These are phyloP conservation scores for Hypomontagnella monticulosa DNA, from an alignment of 495 filamentous ascomycete species.

Conservation along the genomic window DNA sequence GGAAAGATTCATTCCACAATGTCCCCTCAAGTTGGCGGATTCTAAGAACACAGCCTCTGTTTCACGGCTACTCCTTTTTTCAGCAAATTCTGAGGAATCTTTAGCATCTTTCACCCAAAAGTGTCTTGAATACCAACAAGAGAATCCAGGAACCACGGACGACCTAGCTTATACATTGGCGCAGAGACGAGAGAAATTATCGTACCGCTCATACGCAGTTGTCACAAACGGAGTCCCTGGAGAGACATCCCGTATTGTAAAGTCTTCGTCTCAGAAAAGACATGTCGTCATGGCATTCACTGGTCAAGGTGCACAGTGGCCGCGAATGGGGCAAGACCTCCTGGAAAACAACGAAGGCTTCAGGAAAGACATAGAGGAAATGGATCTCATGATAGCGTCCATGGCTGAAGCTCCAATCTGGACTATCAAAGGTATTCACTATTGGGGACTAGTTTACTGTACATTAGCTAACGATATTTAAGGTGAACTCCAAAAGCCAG, in stretches of 20 bases:
- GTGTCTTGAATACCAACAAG: constrained; percentile 1
- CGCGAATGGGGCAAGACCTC: constrained; percentile 8
- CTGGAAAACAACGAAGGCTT: neutral
- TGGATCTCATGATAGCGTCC: constrained; percentile 7
- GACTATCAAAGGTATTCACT: too few species aligned
- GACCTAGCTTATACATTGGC: neutral
- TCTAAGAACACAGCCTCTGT: too few species aligned
- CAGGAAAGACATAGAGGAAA: neutral
- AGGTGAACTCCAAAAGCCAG: too few species aligned
- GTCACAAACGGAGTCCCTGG: too few species aligned
- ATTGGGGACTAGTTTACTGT: too few species aligned
- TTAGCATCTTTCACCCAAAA: too few species aligned
- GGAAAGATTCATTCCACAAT: neutral
- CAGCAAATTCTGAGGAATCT: constrained; percentile 5
- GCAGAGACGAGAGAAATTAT: too few species aligned
- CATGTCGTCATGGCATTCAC: constrained; percentile 19
- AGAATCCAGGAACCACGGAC: neutral
- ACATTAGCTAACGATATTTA: too few species aligned
- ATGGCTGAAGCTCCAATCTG: too few species aligned
- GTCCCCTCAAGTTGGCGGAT: neutral
- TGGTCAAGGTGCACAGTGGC: constrained; percentile 28
- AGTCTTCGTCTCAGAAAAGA: neutral
- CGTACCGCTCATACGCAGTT: too few species aligned
- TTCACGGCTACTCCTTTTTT: too few species aligned
- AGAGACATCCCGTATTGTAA: neutral